phyloP scores from a whole-genome alignment of 352 stramenopile species.

The Globisporangium ultimum region DNA sequence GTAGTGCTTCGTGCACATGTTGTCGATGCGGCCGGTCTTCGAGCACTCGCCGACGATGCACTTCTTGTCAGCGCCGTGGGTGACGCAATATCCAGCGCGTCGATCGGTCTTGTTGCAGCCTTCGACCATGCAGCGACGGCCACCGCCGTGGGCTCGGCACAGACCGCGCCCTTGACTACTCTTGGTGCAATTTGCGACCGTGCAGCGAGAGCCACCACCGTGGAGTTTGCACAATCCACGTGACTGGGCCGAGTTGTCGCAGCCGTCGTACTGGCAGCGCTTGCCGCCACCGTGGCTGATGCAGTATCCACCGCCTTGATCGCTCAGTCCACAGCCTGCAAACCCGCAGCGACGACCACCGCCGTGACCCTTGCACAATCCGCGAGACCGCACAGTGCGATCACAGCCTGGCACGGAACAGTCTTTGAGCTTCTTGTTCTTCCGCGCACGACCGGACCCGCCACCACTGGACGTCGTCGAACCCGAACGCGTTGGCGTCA shows the following conservation, averaged over 20 bases:
- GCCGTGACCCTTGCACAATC: conserved; percentile 78
- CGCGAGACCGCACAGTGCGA: conserved; percentile 71
- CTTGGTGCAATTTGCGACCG: conserved; percentile 79
- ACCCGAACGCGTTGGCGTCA: conserved; percentile 40
- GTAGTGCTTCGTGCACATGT: conserved; percentile 84
- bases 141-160: conserved; percentile 81
- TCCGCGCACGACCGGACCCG: conserved; percentile 33
- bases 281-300: conserved; percentile 84
- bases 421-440: conserved; percentile 84
- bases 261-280: conserved; percentile 69
- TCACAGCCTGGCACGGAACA: conserved; percentile 75
- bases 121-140: conserved; percentile 76
- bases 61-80: conserved; percentile 80
- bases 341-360: conserved; percentile 71
- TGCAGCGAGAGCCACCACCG: conserved; percentile 74
- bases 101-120: conserved; percentile 85
- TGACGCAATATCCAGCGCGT: conserved; percentile 74
- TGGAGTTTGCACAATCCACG: conserved; percentile 80
- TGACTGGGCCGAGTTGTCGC: conserved; percentile 83
- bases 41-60: conserved; percentile 77
- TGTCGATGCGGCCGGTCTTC: conserved; percentile 80
- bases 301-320: conserved; percentile 77
- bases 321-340: conserved; percentile 63
- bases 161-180: conserved; percentile 81
- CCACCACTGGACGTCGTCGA: conserved; percentile 25